Conservation (phyloP, 2,329 filamentous ascomycete species). For the Epichloe brachyelytri region DNA sequence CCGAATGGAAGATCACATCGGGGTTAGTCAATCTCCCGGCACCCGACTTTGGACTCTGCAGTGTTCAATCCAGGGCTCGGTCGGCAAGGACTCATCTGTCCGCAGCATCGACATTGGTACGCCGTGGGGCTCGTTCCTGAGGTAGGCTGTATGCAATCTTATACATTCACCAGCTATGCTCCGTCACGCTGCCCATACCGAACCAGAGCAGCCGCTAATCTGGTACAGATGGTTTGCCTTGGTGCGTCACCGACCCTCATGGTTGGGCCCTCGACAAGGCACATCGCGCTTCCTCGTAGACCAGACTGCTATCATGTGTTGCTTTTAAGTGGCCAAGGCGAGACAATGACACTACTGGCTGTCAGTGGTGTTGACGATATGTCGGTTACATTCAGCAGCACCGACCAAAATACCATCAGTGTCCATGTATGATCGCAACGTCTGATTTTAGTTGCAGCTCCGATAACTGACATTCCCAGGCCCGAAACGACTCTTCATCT, state of each 20-base stretch:
- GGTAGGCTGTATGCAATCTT: constrained; percentile 23
- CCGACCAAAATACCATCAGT: constrained; percentile 50
- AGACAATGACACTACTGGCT: constrained; percentile 65
- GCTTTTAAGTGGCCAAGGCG: constrained; percentile 63
- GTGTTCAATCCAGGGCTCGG: constrained; percentile 40
- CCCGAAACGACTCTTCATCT: constrained; percentile 52
- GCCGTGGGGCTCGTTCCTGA: constrained; percentile 44
- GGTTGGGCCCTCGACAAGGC: constrained; percentile 83
- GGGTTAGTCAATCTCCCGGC: constrained; percentile 51
- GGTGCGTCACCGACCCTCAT: constrained; percentile 67
- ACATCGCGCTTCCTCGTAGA: constrained; percentile 52
- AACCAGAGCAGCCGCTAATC: constrained; percentile 1
- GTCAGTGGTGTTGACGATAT: constrained; percentile 63
- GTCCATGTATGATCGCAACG: constrained; percentile 41
- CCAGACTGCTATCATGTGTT: constrained; percentile 65
- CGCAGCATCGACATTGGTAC: constrained; percentile 46
- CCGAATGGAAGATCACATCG: constrained; percentile 38
- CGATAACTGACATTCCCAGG: constrained; percentile 21
- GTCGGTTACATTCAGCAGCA: constrained; percentile 54
- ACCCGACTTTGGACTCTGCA: constrained; percentile 61
- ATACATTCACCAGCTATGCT: neutral
- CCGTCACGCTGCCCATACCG: too few relatives aligned
- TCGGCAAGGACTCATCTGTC: constrained; percentile 43
- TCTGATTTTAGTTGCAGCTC: neutral
- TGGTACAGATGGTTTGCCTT: constrained; percentile 63